Conservation (phyloP, 2,329 filamentous ascomycete genomes). For the Hypoxylon sp. region DNA sequence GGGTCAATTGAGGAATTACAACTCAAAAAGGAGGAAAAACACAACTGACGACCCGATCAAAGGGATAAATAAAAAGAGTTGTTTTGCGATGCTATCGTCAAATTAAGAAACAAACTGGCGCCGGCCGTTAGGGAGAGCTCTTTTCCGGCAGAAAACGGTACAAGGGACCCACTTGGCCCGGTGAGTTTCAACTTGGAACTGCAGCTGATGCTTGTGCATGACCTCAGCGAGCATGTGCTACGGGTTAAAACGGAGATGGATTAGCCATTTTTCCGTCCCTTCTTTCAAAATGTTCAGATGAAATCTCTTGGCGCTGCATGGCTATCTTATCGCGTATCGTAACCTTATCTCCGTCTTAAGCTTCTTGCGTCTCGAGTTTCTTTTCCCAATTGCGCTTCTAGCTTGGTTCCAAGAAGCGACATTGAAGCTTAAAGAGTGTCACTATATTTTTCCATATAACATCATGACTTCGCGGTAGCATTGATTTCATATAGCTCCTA, state of each 20-base stretch:
- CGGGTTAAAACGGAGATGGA: constrained; percentile 8
- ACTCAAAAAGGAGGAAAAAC: constrained; percentile 7
- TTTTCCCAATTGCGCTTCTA: constrained; percentile 2
- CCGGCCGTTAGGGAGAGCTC: constrained; percentile 34
- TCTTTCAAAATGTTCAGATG: too few species aligned
- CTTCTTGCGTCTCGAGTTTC: too few species aligned
- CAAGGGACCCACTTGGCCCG: constrained; percentile 21
- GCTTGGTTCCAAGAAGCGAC: too few species aligned
- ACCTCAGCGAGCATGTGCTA: constrained; percentile 28
- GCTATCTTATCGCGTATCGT: constrained; percentile 30
- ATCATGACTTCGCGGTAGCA: constrained; percentile 24
- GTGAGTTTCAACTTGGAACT: constrained; percentile 20
- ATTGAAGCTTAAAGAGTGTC: too few species aligned
- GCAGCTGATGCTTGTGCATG: constrained; percentile 29
- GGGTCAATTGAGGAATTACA: constrained; percentile 26
- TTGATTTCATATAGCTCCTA: too few species aligned
- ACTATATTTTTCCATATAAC: too few species aligned
- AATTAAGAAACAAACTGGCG: constrained; percentile 36
- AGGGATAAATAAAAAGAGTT: constrained; percentile 20
- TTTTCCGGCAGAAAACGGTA: constrained; percentile 35
- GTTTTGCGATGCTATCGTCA: constrained; percentile 33
- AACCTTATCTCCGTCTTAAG: constrained; percentile 7
- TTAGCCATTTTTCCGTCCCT: constrained; percentile 6
- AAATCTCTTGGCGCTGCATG: constrained; percentile 11
- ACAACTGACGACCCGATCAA: constrained; percentile 10